Evolutionary conservation across 768 basidiomycete genomes (phyloP), one percentile per base, ranked within the genome.

Genomic region (Trichaptum fuscoviolaceum): DNA sequence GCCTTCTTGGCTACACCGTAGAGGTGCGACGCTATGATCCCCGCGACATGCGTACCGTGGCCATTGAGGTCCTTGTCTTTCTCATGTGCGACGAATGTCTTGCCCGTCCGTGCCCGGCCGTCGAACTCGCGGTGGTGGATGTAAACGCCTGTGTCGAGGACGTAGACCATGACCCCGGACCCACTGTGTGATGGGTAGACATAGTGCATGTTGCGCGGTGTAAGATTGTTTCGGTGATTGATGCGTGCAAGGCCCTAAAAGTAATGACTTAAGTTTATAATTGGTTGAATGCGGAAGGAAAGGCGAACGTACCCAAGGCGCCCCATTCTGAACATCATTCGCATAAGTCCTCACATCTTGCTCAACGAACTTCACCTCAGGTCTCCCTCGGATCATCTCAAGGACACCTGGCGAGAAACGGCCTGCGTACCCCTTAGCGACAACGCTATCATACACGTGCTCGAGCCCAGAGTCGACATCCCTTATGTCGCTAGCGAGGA

Each of bases 11-110:
- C 64, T 12, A 65, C 64, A 24, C 64, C 64, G 20, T 59, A 57
- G 3, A 34, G 12, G 12, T 65, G 58, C 20, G 58, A 57, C 7
- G 64, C 64, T 24, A 59, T 60, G 18, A 60, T 65, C 8, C 64
- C 64, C 27, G 64, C 52, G 30, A 65, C 64, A 7, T 65, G 64
- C 18, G 64, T 65, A 18, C 64, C 64, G 35, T 65, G 58, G 26
- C 26, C 20, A 26, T 24, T 27, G 26, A 42, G 35, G 20, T 23
- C 42, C 3, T 52, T 52, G 42, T 52, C 15, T 52, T 52, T 52
- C 42, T 52, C 42, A 3, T 52, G 6, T 52, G 5, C 10, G 42
- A 52, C 15, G 42, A 52, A 52, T 12, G 42, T 52, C 10, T 52
- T 52, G 15, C 42, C 42, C 42, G 2, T 2, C 15, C 42, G 42